Evolutionary conservation across 495 filamentous ascomycete genomes (phyloP).

Genomic region (Trichoderma orchidacearum): DNA sequence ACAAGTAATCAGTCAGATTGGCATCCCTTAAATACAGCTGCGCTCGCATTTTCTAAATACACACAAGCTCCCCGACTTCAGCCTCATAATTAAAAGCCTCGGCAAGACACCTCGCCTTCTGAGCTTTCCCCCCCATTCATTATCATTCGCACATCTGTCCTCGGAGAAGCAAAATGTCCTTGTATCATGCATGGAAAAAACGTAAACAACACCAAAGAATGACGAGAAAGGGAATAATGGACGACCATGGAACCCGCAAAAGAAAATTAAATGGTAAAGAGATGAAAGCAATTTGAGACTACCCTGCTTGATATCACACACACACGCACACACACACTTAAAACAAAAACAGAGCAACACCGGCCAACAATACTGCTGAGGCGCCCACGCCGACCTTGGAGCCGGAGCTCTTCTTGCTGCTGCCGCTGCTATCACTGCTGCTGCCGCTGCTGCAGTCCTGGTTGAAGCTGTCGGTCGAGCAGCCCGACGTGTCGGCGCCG

Average conservation of each 20-base stretch:
- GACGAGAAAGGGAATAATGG: background rate
- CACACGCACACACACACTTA: background rate
- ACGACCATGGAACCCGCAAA: background rate
- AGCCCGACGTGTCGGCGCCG: constrained; percentile 9
- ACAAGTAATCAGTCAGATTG: no score
- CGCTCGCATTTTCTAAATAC: background rate
- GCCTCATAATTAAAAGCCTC: background rate
- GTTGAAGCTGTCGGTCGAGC: constrained; percentile 14
- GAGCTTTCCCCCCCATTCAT: background rate
- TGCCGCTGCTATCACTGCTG: background rate
- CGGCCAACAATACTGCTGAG: background rate
- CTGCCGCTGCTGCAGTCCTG: constrained; percentile 4
- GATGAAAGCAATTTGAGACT: no score
- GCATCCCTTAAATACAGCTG: no score
- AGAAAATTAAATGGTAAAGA: background rate
- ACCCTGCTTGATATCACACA: background rate
- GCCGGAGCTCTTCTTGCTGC: background rate
- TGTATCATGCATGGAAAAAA: background rate
- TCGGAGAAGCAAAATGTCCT: background rate
- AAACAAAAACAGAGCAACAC: background rate
- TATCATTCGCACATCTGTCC: background rate
- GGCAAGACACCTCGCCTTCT: background rate
- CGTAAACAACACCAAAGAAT: background rate
- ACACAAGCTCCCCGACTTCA: background rate
- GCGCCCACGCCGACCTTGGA: background rate